Evolutionary conservation across 306 rosid species (phyloP), one percentile per base, ranked within the genome.

Genomic region (Crotalaria pallida): DNA sequence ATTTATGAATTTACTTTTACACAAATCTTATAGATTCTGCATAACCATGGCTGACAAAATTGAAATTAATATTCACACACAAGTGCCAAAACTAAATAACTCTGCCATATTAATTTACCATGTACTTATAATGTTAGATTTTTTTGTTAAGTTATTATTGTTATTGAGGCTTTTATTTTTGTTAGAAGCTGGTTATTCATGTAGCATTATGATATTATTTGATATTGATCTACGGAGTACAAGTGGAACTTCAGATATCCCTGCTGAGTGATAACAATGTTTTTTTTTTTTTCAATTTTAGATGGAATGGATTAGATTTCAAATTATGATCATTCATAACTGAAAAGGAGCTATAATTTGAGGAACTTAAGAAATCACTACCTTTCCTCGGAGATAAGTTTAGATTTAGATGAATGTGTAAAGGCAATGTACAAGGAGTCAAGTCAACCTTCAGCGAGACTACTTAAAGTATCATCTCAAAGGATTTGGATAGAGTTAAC

Each of bases 271-370:
- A 7, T 36, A 29, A 52, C 16, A n/a, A 50, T 6, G 10, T 61
- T 50, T 59, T 40, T 40, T 76, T 65, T 61, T 50, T 59, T 40
- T 40, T 76, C 71, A 52, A 29, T 27, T 69, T 27, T 69, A 17
- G 63, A 62, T 27, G 51, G 23, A 60, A 26, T n/a, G 6, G 13
- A 10, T 16, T 24, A 51, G 21, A 27, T 44, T 51, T 65, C 23
- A 5, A 75, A 16, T 31, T 52, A 71, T 6, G 17, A 66, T 34
- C 16, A 41, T 63, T 24, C 58, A 62, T 47, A 10, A 53, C 63
- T 15, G 15, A 29, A 51, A 62, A 11, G 53, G 36, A 47, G 65
- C n/a, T 63, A 7, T n/a, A 58, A 52, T 27, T 27, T 15, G 23
- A 48, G 41, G 22, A 62, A 27, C 48, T 49, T 71, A 33, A 6